Evolutionary conservation across 2,329 filamentous ascomycete species (phyloP).

Genomic region (Fusarium sp.): DNA sequence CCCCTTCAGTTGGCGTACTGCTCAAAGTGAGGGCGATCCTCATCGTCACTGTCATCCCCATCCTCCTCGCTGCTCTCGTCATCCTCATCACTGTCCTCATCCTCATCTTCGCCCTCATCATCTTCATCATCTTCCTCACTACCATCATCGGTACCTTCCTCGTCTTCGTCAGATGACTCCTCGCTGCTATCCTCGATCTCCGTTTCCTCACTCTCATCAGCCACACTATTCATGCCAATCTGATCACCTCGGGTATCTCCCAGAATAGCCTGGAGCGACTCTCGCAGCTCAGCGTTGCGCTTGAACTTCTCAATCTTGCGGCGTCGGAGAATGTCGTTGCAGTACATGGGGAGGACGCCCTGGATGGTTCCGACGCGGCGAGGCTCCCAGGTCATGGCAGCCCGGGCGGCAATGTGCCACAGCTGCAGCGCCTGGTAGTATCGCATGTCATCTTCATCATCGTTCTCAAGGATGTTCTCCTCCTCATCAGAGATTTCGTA

Average conservation of each 20-base stretch:
- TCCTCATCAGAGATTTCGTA: conserved; percentile 14
- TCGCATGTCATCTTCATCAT: conserved; percentile 8
- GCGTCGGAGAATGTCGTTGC: conserved; percentile 24
- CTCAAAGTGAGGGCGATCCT: conserved; percentile 6
- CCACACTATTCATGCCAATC: conserved; percentile 8
- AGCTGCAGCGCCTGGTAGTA: conserved; percentile 32
- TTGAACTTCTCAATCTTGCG: conserved; percentile 19
- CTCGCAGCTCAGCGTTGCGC: conserved; percentile 14
- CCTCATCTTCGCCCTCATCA: not conserved
- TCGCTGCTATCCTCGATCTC: not conserved
- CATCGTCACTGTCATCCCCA: conserved; percentile 5
- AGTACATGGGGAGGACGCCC: conserved; percentile 25
- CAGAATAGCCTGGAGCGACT: conserved; percentile 21
- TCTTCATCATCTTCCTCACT: not conserved
- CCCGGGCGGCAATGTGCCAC: conserved; percentile 37
- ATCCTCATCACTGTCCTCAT: not conserved
- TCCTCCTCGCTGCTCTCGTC: not conserved
- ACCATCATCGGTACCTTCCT: not conserved
- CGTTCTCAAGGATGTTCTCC: conserved; percentile 12
- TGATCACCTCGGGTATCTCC: conserved; percentile 28
- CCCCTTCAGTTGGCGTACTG: not conserved
- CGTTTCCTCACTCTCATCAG: not conserved
- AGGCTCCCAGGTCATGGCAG: conserved; percentile 35
- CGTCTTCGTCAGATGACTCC: not conserved
- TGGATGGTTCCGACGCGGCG: not conserved